Conservation (phyloP, 2,329 filamentous ascomycete species). For the Claviceps cyperi region DNA sequence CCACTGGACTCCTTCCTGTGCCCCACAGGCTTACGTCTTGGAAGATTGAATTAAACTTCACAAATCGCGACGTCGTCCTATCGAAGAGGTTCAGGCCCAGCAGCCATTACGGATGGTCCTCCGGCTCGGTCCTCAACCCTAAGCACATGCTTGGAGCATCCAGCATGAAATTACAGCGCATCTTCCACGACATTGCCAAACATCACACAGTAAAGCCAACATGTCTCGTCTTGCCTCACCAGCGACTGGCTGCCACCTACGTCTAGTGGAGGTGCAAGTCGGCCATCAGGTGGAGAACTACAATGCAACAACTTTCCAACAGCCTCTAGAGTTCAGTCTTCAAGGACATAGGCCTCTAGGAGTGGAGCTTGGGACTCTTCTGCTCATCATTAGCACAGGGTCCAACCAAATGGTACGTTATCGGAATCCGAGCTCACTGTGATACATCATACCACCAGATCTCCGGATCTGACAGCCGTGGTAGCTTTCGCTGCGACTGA, state of each 20-base stretch:
- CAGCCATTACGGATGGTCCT: no score
- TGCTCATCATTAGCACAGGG: slow-evolving; percentile 1
- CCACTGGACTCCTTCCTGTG: slow-evolving; percentile 1
- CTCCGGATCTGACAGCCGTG: slow-evolving; percentile 1
- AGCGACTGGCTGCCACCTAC: slow-evolving; percentile 4
- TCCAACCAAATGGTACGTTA: slow-evolving; percentile 4
- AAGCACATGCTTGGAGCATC: neutral
- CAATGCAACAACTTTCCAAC: neutral
- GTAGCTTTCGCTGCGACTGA: slow-evolving; percentile 5
- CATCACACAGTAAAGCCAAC: neutral
- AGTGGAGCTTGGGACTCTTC: slow-evolving; percentile 2
- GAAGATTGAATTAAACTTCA: neutral
- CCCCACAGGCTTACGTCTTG: neutral
- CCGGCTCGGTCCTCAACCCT: no score
- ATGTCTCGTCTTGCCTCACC: slow-evolving; percentile 5
- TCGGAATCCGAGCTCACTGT: neutral
- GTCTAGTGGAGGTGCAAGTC: slow-evolving; percentile 3
- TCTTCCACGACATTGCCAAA: no score
- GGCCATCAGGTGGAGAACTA: slow-evolving; percentile 1
- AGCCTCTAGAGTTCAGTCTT: slow-evolving; percentile 4
- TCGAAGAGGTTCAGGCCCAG: no score
- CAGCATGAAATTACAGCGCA: neutral
- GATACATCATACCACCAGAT: neutral
- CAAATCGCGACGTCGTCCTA: neutral
- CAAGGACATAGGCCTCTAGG: slow-evolving; percentile 3